Percentiles rank a stretch among this genome's conserved stretches.
Conservation (phyloP, 1,284 basidiomycete species). For the Trametes pubescens region DNA sequence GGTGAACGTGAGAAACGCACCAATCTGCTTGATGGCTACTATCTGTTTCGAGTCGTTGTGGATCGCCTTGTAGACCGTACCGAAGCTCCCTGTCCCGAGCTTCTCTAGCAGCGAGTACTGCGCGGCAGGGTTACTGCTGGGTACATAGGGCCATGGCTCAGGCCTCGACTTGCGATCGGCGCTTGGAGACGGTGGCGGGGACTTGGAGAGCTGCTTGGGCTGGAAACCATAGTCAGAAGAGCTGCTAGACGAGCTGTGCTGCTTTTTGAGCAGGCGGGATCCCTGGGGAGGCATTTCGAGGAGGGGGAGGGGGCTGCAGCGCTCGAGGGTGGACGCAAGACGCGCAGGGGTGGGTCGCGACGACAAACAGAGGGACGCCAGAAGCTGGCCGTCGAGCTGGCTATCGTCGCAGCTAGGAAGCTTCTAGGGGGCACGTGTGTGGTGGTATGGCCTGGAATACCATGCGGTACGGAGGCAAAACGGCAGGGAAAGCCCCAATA, state of each 20-base stretch:
- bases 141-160: slow-evolving; percentile 69
- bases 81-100: slow-evolving; percentile 97
- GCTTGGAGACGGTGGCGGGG: slow-evolving; percentile 57
- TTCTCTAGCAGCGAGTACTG: slow-evolving; percentile 96
- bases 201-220: slow-evolving; percentile 54
- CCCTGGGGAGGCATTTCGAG: slow-evolving; percentile 37
- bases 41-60: slow-evolving; percentile 94
- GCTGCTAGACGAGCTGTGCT: slow-evolving; percentile 35
- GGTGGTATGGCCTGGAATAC: slow-evolving; percentile 22
- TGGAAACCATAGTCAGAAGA: slow-evolving; percentile 45
- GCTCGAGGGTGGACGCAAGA: slow-evolving; percentile 22
- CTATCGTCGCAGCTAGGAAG: slow-evolving; percentile 27
- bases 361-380: slow-evolving; percentile 17
- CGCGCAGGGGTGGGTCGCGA: slow-evolving; percentile 26
- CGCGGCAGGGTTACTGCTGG: slow-evolving; percentile 80
- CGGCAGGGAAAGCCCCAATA: slow-evolving; percentile 26
- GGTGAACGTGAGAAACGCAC: slow-evolving; percentile 51
- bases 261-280: slow-evolving; percentile 41
- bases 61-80: slow-evolving; percentile 95
- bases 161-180: slow-evolving; percentile 50
- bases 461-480: slow-evolving; percentile 31
- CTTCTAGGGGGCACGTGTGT: slow-evolving; percentile 36
- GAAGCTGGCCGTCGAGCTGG: slow-evolving; percentile 13
- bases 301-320: slow-evolving; percentile 13
- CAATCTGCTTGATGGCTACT: slow-evolving; percentile 98